Conservation (phyloP, 2,329 filamentous ascomycete genomes). For the Diaporthe caulivora region DNA sequence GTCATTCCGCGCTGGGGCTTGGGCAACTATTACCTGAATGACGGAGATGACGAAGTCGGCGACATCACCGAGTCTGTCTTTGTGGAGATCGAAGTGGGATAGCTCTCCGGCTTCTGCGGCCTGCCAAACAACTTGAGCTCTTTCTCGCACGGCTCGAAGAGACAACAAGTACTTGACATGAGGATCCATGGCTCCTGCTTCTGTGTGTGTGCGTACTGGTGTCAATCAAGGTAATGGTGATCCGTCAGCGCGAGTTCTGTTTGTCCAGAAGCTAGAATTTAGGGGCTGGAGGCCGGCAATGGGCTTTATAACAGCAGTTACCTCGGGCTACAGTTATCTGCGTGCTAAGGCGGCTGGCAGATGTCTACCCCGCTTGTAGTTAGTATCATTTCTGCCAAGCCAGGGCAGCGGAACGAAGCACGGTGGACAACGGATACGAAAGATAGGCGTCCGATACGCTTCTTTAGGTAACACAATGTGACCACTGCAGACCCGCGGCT, state of each 20-base stretch:
- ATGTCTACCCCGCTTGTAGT: not conserved
- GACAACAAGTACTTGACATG: constrained; percentile 51
- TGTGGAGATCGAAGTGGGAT: constrained; percentile 57
- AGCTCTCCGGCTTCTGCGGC: constrained; percentile 54
- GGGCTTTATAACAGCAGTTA: constrained; percentile 7
- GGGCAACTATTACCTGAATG: constrained; percentile 52
- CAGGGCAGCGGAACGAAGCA: not conserved
- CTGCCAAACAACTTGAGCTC: constrained; percentile 48
- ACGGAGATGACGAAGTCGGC: constrained; percentile 57
- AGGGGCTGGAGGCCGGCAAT: constrained; percentile 12
- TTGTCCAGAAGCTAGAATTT: not conserved
- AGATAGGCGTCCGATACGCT: not conserved
- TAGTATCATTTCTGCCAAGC: not conserved
- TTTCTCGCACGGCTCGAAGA: constrained; percentile 52
- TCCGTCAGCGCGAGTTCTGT: not conserved
- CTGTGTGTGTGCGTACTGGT: not conserved
- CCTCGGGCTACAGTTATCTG: constrained; percentile 5
- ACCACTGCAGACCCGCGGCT: not conserved
- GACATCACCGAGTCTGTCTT: constrained; percentile 44
- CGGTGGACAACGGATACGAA: not conserved
- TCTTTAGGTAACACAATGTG: not conserved
- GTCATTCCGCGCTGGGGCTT: not conserved
- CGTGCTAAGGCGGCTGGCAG: constrained; percentile 8
- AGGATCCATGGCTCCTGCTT: constrained; percentile 1
- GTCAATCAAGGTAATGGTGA: not conserved